phyloP scores from a whole-genome alignment of 768 basidiomycete species.

The Russula earlei region DNA sequence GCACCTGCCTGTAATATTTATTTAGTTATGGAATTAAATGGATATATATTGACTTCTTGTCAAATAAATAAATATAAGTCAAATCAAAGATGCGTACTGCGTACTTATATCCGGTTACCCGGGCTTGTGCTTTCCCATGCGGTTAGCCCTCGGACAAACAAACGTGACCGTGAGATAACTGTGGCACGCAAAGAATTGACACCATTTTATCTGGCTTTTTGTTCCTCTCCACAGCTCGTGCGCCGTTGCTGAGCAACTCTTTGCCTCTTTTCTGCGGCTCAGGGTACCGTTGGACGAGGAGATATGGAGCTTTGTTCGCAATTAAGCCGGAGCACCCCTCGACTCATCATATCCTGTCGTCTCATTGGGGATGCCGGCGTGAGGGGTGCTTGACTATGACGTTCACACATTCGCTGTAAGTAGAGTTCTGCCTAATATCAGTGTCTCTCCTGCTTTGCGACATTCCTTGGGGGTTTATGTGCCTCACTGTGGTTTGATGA shows the following conservation, averaged over 20 bases:
- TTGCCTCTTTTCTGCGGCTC: conserved; percentile 29
- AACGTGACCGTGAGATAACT: no score
- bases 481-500: neutral
- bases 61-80: no score
- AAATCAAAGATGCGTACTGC: no score
- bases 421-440: neutral
- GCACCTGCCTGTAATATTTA: no score
- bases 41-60: no score
- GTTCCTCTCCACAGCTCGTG: conserved; percentile 34
- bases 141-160: no score
- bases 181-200: no score
- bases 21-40: no score
- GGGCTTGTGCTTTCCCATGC: no score
- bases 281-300: conserved; percentile 46
- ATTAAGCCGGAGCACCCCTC: conserved; percentile 74
- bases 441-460: neutral
- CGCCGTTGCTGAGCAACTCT: conserved; percentile 45
- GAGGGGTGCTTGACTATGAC: conserved; percentile 68
- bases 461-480: neutral
- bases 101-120: no score
- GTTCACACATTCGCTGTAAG: conserved; percentile 36
- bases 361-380: conserved; percentile 30
- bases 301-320: conserved; percentile 43
- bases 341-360: conserved; percentile 31
- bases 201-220: no score